These are phyloP conservation scores for Cladosporium sp. DNA, from an alignment of 2,329 filamentous ascomycete species.

Conservation along the genomic window DNA sequence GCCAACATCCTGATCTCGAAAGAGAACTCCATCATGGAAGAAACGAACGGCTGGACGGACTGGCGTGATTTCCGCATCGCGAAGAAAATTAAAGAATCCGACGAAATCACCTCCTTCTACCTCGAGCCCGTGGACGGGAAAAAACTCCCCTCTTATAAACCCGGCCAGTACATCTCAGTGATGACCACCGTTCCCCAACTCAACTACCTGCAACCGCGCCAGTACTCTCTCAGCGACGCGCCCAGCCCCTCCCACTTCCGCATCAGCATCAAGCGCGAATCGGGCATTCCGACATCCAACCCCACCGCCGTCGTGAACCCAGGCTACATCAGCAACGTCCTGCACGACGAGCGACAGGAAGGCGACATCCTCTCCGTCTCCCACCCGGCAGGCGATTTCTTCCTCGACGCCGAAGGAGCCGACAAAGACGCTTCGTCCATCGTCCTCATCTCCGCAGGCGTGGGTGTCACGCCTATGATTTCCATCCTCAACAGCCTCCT, in stretches of 20 bases:
- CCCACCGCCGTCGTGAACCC: slow-evolving; percentile 48
- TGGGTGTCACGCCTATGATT: slow-evolving; percentile 64
- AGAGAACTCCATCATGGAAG: slow-evolving; percentile 60
- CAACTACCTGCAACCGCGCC: slow-evolving; percentile 61
- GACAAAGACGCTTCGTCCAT: slow-evolving; percentile 49
- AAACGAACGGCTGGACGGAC: slow-evolving; percentile 58
- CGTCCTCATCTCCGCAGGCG: slow-evolving; percentile 64
- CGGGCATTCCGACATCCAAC: slow-evolving; percentile 47
- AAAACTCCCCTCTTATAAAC: slow-evolving; percentile 59
- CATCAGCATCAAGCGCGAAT: slow-evolving; percentile 67
- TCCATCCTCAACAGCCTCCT: slow-evolving; percentile 59
- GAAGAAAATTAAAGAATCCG: slow-evolving; percentile 61
- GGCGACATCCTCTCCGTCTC: slow-evolving; percentile 63
- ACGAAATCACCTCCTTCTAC: slow-evolving; percentile 68
- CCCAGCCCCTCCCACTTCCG: slow-evolving; percentile 61
- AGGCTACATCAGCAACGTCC: slow-evolving; percentile 65
- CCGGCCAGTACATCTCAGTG: slow-evolving; percentile 70
- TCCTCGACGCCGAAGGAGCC: slow-evolving; percentile 49
- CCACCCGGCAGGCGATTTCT: slow-evolving; percentile 62
- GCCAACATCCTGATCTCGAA: slow-evolving; percentile 67
- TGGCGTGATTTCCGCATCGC: slow-evolving; percentile 66
- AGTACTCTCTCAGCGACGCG: slow-evolving; percentile 69
- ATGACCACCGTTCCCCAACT: slow-evolving; percentile 55
- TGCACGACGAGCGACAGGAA: slow-evolving; percentile 58
- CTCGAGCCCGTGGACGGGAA: slow-evolving; percentile 59